A percentile compares a stretch with the other conserved stretches of the same genome.
Conservation (phyloP, 2,329 filamentous ascomycete species). For the Aspergillus japonicus region DNA sequence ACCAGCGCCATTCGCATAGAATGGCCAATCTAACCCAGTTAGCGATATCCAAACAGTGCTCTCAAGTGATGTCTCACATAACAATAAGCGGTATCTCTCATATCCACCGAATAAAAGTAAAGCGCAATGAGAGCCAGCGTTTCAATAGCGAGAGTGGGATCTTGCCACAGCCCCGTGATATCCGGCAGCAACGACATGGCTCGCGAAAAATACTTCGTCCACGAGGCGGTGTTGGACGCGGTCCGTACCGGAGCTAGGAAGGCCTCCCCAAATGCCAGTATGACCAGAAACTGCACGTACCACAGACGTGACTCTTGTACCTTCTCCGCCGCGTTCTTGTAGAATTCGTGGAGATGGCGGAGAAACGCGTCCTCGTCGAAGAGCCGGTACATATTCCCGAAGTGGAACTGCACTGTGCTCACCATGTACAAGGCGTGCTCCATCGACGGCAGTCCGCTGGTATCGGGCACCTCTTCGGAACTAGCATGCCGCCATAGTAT, state of each 20-base stretch:
- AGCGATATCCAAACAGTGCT: not conserved
- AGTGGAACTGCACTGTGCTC: conserved; percentile 57
- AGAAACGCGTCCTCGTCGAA: conserved; percentile 54
- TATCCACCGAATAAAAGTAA: conserved; percentile 53
- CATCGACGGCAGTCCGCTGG: conserved; percentile 46
- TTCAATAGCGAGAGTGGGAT: conserved; percentile 47
- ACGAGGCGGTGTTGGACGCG: conserved; percentile 41
- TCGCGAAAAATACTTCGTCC: conserved; percentile 44
- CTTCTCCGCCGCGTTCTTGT: conserved; percentile 32
- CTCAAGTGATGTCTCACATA: conserved; percentile 37
- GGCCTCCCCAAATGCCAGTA: conserved; percentile 54
- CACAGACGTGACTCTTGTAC: conserved; percentile 39
- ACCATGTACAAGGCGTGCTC: conserved; percentile 55
- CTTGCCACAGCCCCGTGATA: conserved; percentile 38
- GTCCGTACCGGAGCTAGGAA: conserved; percentile 43
- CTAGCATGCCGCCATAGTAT: conserved; percentile 48
- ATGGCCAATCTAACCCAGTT: conserved; percentile 50
- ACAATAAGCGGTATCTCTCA: conserved; percentile 50
- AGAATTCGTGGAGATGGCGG: conserved; percentile 40
- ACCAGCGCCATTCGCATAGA: conserved; percentile 54
- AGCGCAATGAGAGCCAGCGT: conserved; percentile 52
- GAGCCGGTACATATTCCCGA: conserved; percentile 53
- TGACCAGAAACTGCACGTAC: conserved; percentile 52
- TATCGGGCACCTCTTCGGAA: conserved; percentile 29
- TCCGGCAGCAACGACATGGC: conserved; percentile 45